A percentile compares a stretch with the other conserved stretches of the same genome.
phyloP scores from a whole-genome alignment of 2,329 filamentous ascomycete species.

The Pseudogymnoascus destructans region DNA sequence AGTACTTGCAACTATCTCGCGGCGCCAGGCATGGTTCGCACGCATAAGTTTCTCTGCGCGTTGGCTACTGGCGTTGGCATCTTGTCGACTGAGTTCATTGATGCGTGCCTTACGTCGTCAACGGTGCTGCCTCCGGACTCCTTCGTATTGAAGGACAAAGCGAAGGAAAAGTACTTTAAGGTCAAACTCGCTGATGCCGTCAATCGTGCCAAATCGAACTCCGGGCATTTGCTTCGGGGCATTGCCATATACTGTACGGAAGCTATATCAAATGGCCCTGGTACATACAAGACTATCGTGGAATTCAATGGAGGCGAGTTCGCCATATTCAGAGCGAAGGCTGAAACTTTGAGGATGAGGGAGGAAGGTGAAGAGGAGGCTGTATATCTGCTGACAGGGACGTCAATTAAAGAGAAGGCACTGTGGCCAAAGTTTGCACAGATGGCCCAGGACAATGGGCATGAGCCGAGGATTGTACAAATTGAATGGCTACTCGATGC shows the following conservation, averaged over 20 bases:
- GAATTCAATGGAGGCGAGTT: conserved; percentile 81
- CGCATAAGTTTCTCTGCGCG: conserved; percentile 84
- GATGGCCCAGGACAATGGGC: conserved; percentile 65
- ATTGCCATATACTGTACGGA: conserved; percentile 77
- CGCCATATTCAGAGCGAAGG: conserved; percentile 54
- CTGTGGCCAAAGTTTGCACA: conserved; percentile 71
- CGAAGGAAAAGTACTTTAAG: conserved; percentile 57
- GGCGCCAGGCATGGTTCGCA: conserved; percentile 75
- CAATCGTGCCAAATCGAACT: conserved; percentile 59
- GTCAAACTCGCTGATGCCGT: conserved; percentile 58
- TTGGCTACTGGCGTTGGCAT: conserved; percentile 69
- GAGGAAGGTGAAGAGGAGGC: conserved; percentile 44
- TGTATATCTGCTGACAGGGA: conserved; percentile 70
- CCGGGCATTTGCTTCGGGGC: conserved; percentile 59
- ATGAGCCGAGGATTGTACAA: conserved; percentile 67
- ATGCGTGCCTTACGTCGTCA: conserved; percentile 53
- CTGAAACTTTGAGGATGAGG: conserved; percentile 45
- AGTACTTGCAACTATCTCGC: conserved; percentile 73
- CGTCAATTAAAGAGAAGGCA: conserved; percentile 50
- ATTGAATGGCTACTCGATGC: conserved; percentile 85
- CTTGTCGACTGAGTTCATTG: conserved; percentile 66
- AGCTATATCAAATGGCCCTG: conserved; percentile 64
- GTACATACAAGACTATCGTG: conserved; percentile 76
- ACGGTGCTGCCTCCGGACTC: conserved; percentile 51
- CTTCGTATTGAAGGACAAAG: conserved; percentile 56